Conservation (phyloP, 169 alveolate genomes). For the Perkinsus chesapeaki region DNA sequence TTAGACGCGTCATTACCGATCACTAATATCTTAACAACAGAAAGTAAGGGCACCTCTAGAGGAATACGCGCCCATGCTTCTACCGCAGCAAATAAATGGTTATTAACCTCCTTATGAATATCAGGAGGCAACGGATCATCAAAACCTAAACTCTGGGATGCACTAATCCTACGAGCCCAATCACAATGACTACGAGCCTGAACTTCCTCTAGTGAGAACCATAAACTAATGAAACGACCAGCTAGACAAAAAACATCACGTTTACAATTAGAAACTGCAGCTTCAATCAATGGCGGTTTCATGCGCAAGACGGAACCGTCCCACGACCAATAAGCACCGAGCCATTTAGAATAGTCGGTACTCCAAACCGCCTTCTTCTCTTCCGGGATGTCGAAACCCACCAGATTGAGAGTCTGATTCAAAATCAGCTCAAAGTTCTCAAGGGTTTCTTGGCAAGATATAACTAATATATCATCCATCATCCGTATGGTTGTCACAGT, state of each 20-base stretch:
- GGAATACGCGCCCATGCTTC: background rate
- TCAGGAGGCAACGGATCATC: background rate
- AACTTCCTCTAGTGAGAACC: background rate
- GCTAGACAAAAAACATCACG: background rate
- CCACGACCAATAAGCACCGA: background rate
- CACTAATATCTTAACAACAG: background rate
- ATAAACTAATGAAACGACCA: background rate
- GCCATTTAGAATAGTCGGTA: background rate
- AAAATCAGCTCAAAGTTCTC: background rate
- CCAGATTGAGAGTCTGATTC: background rate
- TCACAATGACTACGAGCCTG: background rate
- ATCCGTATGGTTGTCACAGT: background rate
- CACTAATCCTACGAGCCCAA: background rate
- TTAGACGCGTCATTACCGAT: background rate
- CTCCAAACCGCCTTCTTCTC: background rate
- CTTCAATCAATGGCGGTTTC: background rate
- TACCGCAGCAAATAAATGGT: background rate
- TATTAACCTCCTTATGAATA: background rate
- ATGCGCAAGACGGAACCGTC: background rate
- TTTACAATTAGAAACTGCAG: background rate
- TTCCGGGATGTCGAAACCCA: background rate
- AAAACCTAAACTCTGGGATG: background rate
- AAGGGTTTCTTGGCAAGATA: background rate
- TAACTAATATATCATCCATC: background rate
- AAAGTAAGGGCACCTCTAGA: background rate